phyloP scores from a whole-genome alignment of 768 basidiomycete species.

The Leccinum disarticulatum region DNA sequence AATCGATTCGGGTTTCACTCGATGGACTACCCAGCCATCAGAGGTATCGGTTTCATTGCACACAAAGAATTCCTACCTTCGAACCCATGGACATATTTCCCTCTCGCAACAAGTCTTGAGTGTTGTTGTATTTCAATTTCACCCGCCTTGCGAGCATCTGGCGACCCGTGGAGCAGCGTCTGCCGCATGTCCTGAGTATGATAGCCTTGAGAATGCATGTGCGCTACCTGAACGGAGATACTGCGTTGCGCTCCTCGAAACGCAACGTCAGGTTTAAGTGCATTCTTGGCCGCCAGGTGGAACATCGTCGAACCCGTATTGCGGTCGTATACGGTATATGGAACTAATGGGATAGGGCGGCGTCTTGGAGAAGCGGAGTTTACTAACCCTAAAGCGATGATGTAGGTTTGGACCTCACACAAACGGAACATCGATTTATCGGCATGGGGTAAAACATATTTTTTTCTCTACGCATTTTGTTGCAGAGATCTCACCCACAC shows the following conservation, averaged over 20 bases:
- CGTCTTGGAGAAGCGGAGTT: slow-evolving; percentile 23
- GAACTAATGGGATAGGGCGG: slow-evolving; percentile 7
- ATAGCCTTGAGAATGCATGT: slow-evolving; percentile 20
- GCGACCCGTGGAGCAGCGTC: slow-evolving; percentile 92
- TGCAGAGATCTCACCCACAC: slow-evolving; percentile 38
- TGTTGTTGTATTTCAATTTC: slow-evolving; percentile 78
- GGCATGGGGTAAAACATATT: slow-evolving; percentile 1
- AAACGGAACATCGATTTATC: neutral
- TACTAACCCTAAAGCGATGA: slow-evolving; percentile 1
- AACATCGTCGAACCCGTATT: slow-evolving; percentile 21
- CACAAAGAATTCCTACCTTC: slow-evolving; percentile 52
- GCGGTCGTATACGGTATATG: slow-evolving; percentile 7
- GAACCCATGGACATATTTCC: slow-evolving; percentile 92
- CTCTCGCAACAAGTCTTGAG: slow-evolving; percentile 83
- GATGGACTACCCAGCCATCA: slow-evolving; percentile 59
- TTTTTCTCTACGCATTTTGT: slow-evolving; percentile 6
- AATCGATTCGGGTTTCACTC: slow-evolving; percentile 76
- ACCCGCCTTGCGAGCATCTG: slow-evolving; percentile 82
- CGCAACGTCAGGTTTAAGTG: slow-evolving; percentile 12
- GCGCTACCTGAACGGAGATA: slow-evolving; percentile 64
- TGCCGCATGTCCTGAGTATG: slow-evolving; percentile 38
- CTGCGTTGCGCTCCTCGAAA: slow-evolving; percentile 39
- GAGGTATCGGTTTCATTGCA: neutral
- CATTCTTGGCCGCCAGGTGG: slow-evolving; percentile 17
- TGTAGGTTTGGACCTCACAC: neutral